phyloP scores from a whole-genome alignment of 1,284 basidiomycete genomes.

The Apiotrichum porosum region DNA sequence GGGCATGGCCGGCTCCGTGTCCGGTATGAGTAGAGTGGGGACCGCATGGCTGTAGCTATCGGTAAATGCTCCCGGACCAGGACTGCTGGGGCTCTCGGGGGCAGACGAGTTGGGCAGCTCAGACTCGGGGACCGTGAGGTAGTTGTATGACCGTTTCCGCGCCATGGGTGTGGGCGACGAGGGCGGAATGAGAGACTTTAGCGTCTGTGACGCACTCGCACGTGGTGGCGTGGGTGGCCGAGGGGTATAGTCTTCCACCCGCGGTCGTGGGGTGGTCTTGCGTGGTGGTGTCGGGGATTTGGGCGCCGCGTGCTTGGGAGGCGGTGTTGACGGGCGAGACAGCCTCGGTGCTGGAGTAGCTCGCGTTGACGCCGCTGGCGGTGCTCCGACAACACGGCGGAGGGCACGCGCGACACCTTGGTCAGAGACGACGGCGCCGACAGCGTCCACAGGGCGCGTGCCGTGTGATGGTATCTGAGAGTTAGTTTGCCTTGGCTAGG shows the following conservation, averaged over 20 bases:
- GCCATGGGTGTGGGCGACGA: slow-evolving; percentile 12
- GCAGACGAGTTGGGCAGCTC: neutral
- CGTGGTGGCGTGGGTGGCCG: slow-evolving; percentile 4
- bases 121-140: slow-evolving; percentile 6
- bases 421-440: slow-evolving; percentile 13
- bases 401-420: slow-evolving; percentile 9
- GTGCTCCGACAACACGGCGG: slow-evolving; percentile 11
- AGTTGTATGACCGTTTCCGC: slow-evolving; percentile 1
- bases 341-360: slow-evolving; percentile 5
- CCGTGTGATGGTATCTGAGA: neutral
- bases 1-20: neutral
- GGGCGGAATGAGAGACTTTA: slow-evolving; percentile 6
- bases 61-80: no score
- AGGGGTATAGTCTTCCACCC: slow-evolving; percentile 2
- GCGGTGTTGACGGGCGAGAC: neutral
- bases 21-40: neutral
- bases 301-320: neutral
- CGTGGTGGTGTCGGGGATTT: neutral
- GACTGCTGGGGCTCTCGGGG: no score
- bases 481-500: no score
- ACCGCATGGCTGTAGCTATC: no score
- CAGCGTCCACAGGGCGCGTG: slow-evolving; percentile 1
- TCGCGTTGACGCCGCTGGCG: slow-evolving; percentile 4
- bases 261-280: neutral
- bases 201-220: neutral